Evolutionary conservation across 2,329 filamentous ascomycete species (phyloP), one percentile per base, ranked within the genome.

Genomic region (Capronia coronata): DNA sequence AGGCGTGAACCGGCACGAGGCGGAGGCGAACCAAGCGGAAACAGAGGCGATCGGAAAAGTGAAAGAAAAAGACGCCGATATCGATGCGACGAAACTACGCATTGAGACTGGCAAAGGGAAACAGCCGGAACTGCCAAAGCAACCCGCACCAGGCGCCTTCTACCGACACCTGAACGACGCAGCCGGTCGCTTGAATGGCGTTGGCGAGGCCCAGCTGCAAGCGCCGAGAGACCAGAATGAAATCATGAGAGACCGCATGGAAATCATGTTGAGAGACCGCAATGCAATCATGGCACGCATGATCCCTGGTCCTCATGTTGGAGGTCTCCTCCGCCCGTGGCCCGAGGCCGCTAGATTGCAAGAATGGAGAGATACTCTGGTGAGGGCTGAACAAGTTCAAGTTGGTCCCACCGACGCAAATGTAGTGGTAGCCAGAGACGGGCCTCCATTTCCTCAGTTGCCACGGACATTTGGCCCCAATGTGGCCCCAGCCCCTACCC

Each of bases 1-100:
- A 13, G 68, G 69, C 7, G 29, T 46, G 32, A 47, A 51, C 18
- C 57, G 59, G 22, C 59, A 62, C 19, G 49, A 58, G 42, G 21
- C 53, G 22, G 65, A 67, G 43, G 56, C 66, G 5, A 54, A 63
- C 25, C 40, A 56, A 34, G 65, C 65, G 3, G 61, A 65, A 48
- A 54, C 48, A 21, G 55, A 58, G 23, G 59, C 65, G 7, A 64
- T 68, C 43, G 39, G 55, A 6, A 57, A 60, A 46, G 59, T 61
- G 6, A 57, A 63, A 38, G 52, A 56, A 16, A 52, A 62, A 14
- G 59, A 66, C 40, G 58, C 59, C 14, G 47, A 57, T 6, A 19
- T 61, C 11, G 56, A 61, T 27, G 57, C 57, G 37, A 42, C 18
- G n/a, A 43, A 46, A 25, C 46, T 61, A 32, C 55, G 48, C 16